These are phyloP conservation scores for Lecanicillium sp. DNA, from an alignment of 2,329 filamentous ascomycete genomes.

Conservation along the genomic window DNA sequence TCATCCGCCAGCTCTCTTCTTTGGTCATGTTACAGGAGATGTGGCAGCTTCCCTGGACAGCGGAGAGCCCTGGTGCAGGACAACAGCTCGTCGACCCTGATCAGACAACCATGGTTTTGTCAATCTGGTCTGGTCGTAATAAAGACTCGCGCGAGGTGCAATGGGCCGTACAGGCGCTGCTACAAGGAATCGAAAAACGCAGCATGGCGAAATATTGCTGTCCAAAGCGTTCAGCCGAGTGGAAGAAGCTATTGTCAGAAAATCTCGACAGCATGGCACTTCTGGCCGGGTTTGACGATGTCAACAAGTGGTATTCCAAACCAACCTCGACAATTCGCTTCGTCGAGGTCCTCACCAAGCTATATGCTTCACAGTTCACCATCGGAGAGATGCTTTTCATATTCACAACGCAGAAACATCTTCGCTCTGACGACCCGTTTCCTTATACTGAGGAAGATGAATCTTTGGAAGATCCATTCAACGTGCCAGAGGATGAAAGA, in stretches of 20 bases:
- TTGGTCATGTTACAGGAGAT: conserved; percentile 2
- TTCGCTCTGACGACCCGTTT: conserved; percentile 5
- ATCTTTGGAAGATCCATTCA: conserved; percentile 7
- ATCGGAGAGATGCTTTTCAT: conserved; percentile 5
- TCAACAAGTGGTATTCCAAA: conserved; percentile 2
- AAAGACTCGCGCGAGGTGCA: background rate
- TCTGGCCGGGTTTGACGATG: background rate
- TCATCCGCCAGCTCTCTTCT: conserved; percentile 5
- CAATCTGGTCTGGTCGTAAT: conserved; percentile 2
- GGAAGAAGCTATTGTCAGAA: background rate
- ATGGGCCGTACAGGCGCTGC: conserved; percentile 1
- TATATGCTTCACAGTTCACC: conserved; percentile 4
- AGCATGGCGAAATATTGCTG: conserved; percentile 1
- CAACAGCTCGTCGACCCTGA: background rate
- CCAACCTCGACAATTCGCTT: conserved; percentile 7
- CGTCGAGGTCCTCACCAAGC: conserved; percentile 3
- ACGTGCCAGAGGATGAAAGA: conserved; percentile 5
- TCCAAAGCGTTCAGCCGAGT: conserved; percentile 1
- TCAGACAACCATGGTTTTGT: conserved; percentile 1
- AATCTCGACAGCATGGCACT: conserved; percentile 1
- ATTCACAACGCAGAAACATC: conserved; percentile 3
- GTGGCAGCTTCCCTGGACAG: conserved; percentile 1
- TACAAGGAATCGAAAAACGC: conserved; percentile 1
- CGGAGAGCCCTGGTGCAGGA: background rate
- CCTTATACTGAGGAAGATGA: conserved; percentile 3